These are phyloP conservation scores for Ganoderma meredithae DNA, from an alignment of 1,284 basidiomycete genomes.

Conservation along the genomic window DNA sequence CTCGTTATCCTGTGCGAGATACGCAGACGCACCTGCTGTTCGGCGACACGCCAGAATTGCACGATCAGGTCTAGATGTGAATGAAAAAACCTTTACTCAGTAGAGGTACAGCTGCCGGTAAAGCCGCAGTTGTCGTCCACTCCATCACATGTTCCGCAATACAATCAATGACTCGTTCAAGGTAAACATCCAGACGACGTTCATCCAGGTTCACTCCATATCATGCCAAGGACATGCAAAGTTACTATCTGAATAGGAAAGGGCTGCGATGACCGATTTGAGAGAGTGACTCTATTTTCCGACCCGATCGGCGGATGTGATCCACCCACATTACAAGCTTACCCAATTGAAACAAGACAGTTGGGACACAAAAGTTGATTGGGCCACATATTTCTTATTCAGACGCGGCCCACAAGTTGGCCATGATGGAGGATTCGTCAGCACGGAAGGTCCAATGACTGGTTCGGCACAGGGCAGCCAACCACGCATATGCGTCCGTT, in stretches of 20 bases:
- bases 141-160: too few relatives aligned
- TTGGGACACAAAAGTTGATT: neutral
- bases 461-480: too few relatives aligned
- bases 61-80: neutral
- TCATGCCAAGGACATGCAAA: neutral
- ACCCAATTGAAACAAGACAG: neutral
- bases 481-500: neutral
- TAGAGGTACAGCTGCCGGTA: neutral
- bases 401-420: too few relatives aligned
- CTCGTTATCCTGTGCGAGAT: too few relatives aligned
- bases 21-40: too few relatives aligned
- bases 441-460: neutral
- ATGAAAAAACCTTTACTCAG: neutral
- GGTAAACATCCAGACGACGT: neutral
- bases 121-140: neutral
- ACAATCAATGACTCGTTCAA: neutral
- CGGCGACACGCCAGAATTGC: neutral
- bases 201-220: neutral
- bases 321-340: neutral
- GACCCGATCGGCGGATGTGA: neutral
- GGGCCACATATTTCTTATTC: too few relatives aligned
- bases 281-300: neutral
- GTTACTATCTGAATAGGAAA: neutral
- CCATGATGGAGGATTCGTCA: neutral
- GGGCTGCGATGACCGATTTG: neutral